These are phyloP conservation scores for Crucihimalaya himalaica DNA, from an alignment of 345 rosid genomes.

Conservation along the genomic window DNA sequence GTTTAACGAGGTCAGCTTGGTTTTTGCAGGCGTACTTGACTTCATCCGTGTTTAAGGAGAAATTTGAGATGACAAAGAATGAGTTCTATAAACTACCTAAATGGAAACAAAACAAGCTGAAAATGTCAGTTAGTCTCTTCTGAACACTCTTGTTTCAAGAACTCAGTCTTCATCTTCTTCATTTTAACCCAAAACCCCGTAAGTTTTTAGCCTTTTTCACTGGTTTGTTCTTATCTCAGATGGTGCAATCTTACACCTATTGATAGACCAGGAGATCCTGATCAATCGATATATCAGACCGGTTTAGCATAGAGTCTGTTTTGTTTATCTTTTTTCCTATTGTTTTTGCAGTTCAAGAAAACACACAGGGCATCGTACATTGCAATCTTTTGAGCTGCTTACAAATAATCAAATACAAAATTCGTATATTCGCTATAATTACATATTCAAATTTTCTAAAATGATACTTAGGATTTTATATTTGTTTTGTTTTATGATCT, in stretches of 20 bases:
- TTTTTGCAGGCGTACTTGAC: conserved; percentile 75
- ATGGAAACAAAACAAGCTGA: conserved; percentile 99
- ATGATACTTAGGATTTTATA: conserved; percentile 7
- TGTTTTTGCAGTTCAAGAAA: conserved; percentile 32
- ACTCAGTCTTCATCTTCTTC: conserved; percentile 34
- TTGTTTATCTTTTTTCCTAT: conserved; percentile 11
- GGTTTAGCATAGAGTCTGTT: too few relatives aligned
- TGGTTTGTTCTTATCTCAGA: neutral
- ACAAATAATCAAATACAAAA: conserved; percentile 18
- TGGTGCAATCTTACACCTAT: neutral
- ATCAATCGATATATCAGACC: neutral
- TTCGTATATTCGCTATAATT: conserved; percentile 4
- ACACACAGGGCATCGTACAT: conserved; percentile 24
- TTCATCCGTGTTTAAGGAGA: conserved; percentile 75
- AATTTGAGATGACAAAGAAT: conserved; percentile 79
- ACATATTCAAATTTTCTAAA: neutral
- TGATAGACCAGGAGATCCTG: neutral
- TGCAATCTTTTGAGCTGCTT: conserved; percentile 24
- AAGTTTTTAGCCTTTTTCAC: conserved; percentile 15
- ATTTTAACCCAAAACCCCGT: conserved; percentile 35
- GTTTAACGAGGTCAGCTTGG: conserved; percentile 3
- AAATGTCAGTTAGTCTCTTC: conserved; percentile 82
- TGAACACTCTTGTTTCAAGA: conserved; percentile 42
- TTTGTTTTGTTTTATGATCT: conserved; percentile 23
- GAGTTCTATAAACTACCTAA: conserved; percentile 87